These are phyloP conservation scores for Acrocalymma vagum DNA, from an alignment of 2,329 filamentous ascomycete genomes.

Conservation along the genomic window DNA sequence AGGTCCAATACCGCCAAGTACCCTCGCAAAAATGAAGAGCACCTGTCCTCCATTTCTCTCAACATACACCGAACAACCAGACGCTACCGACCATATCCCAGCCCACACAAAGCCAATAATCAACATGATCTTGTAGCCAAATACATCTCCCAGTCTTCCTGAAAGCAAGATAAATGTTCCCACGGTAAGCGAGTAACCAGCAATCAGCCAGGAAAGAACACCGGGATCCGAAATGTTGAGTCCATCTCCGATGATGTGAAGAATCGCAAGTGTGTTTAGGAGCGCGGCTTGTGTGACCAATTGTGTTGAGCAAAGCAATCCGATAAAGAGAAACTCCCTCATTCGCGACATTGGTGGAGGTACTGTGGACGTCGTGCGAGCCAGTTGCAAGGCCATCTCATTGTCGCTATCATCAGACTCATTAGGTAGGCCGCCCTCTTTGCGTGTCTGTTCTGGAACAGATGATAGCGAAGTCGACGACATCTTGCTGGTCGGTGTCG, in stretches of 20 bases:
- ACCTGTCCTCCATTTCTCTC: conserved; percentile 31
- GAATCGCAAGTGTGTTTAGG: conserved; percentile 45
- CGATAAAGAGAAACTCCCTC: conserved; percentile 35
- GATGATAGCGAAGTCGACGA: too few relatives aligned
- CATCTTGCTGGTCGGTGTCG: too few relatives aligned
- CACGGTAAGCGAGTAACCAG: conserved; percentile 58
- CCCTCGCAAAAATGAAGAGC: conserved; percentile 48
- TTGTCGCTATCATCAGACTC: too few relatives aligned
- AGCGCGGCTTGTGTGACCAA: conserved; percentile 53
- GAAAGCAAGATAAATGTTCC: conserved; percentile 61
- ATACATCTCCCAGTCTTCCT: conserved; percentile 60
- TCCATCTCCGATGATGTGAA: conserved; percentile 53
- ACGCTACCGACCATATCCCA: conserved; percentile 56
- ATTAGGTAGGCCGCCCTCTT: too few relatives aligned
- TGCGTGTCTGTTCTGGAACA: too few relatives aligned
- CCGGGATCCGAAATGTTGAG: conserved; percentile 50
- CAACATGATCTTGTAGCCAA: conserved; percentile 59
- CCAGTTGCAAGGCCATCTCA: conserved; percentile 18
- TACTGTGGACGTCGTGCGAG: conserved; percentile 30
- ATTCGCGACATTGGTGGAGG: conserved; percentile 28
- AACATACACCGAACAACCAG: conserved; percentile 54
- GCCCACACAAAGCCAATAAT: conserved; percentile 61
- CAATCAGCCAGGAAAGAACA: conserved; percentile 58
- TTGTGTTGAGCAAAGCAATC: conserved; percentile 33
- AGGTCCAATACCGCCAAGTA: conserved; percentile 63